These are phyloP conservation scores for Penicillium sp. DNA, from an alignment of 2,329 filamentous ascomycete genomes.

Conservation along the genomic window DNA sequence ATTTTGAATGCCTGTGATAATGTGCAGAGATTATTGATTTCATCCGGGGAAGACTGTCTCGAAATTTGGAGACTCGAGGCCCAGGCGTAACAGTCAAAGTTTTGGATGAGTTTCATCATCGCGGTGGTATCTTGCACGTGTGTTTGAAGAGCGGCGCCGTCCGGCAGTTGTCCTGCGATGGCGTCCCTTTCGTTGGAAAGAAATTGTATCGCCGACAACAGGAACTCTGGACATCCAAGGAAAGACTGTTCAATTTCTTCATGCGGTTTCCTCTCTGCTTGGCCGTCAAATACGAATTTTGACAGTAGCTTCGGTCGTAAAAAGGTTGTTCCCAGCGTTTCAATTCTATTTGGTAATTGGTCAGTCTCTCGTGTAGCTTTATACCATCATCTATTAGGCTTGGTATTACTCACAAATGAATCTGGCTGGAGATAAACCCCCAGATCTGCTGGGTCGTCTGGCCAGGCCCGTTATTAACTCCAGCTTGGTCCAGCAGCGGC, in stretches of 20 bases:
- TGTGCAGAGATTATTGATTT: constrained; percentile 23
- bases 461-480: constrained; percentile 23
- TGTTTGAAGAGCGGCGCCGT: neutral
- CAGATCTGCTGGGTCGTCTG: constrained; percentile 29
- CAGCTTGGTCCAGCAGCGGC: constrained; percentile 6
- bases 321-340: constrained; percentile 35
- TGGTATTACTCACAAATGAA: constrained; percentile 25
- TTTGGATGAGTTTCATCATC: constrained; percentile 20
- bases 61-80: constrained; percentile 19
- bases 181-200: constrained; percentile 29
- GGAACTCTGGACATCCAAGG: constrained; percentile 36
- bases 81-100: constrained; percentile 31
- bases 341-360: constrained; percentile 25
- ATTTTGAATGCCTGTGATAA: constrained; percentile 32
- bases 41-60: constrained; percentile 10
- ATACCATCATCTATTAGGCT: too few species aligned
- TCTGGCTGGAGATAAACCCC: constrained; percentile 31
- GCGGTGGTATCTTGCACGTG: constrained; percentile 13
- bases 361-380: neutral
- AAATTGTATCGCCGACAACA: constrained; percentile 30
- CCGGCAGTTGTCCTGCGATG: constrained; percentile 11
- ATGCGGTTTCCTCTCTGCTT: constrained; percentile 14
- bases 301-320: constrained; percentile 33
- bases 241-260: constrained; percentile 36
- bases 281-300: constrained; percentile 15